A percentile compares a stretch with the other conserved stretches of the same genome.
Evolutionary conservation across 2,329 filamentous ascomycete genomes (phyloP).

Genomic region (Knufia fluminis): DNA sequence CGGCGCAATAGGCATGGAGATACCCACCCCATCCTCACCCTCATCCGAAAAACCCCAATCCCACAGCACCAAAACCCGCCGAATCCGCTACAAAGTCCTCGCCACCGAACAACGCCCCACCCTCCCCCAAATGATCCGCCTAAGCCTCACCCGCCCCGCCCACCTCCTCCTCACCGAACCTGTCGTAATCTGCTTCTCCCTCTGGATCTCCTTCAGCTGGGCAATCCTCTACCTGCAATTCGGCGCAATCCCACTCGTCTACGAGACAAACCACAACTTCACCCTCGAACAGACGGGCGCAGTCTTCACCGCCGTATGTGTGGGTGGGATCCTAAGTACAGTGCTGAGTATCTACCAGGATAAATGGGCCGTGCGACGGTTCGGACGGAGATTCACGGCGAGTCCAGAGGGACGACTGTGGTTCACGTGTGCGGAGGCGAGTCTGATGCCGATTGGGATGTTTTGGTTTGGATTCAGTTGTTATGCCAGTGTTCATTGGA

Average conservation of each 20-base stretch:
- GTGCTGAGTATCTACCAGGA: constrained; percentile 64
- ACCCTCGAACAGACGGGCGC: constrained; percentile 57
- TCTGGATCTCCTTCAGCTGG: constrained; percentile 89
- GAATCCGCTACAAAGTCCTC: constrained; percentile 19
- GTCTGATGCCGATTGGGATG: constrained; percentile 66
- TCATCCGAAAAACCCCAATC: background rate
- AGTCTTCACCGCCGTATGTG: constrained; percentile 64
- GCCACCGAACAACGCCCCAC: constrained; percentile 19
- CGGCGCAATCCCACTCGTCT: constrained; percentile 69
- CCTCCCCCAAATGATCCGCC: constrained; percentile 18
- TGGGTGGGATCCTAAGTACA: constrained; percentile 58
- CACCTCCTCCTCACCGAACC: constrained; percentile 53
- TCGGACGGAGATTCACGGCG: constrained; percentile 29
- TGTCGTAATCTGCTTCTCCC: constrained; percentile 62
- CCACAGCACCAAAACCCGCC: background rate
- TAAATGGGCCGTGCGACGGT: constrained; percentile 34
- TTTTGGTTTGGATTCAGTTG: constrained; percentile 69
- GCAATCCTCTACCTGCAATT: constrained; percentile 81
- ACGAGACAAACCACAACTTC: constrained; percentile 59
- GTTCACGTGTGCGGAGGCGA: constrained; percentile 69
- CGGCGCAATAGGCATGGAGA: constrained; percentile 42
- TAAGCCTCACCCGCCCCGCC: constrained; percentile 23
- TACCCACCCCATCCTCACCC: background rate
- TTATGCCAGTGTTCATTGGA: constrained; percentile 56
- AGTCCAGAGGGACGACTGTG: constrained; percentile 70